Percentiles rank a stretch among this genome's conserved stretches.
Evolutionary conservation across 176 grass and related monocot genomes (phyloP).

Genomic region (Hordeum marinum): DNA sequence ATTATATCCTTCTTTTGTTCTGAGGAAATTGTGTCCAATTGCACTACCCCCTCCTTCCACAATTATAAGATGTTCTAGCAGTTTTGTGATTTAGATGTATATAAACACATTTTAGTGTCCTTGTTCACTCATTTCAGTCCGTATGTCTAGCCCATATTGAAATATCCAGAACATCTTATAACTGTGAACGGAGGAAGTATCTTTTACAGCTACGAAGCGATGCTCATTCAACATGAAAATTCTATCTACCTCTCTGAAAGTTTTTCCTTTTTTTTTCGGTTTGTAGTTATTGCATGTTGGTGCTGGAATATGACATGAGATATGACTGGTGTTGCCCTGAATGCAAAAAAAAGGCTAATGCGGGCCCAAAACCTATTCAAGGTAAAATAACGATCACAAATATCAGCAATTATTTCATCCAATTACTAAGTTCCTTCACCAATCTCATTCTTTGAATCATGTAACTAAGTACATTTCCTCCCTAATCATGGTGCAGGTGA

Average conservation of each 20-base stretch:
- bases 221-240: neutral
- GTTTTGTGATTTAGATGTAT: too few relatives aligned
- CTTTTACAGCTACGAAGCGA: neutral
- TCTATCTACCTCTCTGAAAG: constrained; percentile 12
- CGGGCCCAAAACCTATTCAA: neutral
- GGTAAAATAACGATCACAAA: neutral
- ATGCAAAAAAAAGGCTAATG: neutral
- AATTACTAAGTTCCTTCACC: neutral
- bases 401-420: neutral
- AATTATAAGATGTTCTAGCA: too few relatives aligned
- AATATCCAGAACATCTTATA: too few relatives aligned
- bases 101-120: too few relatives aligned
- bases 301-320: neutral
- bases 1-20: neutral
- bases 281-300: constrained; percentile 37
- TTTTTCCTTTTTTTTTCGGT: neutral
- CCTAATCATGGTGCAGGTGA: neutral
- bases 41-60: too few relatives aligned
- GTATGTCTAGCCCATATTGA: too few relatives aligned
- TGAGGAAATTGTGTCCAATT: neutral
- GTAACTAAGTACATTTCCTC: neutral
- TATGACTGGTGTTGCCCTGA: constrained; percentile 26
- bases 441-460: neutral
- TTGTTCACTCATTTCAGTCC: too few relatives aligned
- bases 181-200: neutral